Conservation (phyloP, 139 green algal genomes). For the Axilococcus clingmanii region DNA sequence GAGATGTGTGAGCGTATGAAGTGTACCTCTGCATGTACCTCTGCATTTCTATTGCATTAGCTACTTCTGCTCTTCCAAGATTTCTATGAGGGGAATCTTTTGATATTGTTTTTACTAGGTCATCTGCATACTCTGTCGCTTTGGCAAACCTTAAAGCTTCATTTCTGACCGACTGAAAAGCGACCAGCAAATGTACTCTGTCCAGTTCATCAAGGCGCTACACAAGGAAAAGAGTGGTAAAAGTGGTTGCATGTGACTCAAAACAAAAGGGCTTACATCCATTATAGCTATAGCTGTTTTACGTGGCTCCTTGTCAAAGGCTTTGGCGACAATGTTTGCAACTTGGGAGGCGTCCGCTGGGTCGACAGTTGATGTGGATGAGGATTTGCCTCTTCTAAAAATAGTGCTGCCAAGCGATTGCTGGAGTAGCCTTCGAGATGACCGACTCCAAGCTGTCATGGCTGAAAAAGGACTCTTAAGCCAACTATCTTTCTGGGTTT, state of each 20-base stretch:
- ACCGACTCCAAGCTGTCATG: no score
- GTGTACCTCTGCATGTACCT: conserved; percentile 8
- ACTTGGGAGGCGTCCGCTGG: no score
- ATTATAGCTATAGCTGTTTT: conserved; percentile 19
- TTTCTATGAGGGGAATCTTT: neutral
- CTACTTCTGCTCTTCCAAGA: conserved; percentile 11
- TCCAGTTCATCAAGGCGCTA: conserved; percentile 22
- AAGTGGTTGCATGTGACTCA: no score
- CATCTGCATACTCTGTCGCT: conserved; percentile 17
- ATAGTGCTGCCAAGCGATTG: no score
- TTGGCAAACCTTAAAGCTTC: neutral
- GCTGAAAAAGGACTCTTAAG: no score
- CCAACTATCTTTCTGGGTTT: no score
- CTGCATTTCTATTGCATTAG: conserved; percentile 20
- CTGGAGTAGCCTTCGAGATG: no score
- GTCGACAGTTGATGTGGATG: no score
- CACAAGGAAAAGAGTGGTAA: no score
- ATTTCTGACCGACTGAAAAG: conserved; percentile 10
- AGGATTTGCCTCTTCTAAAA: no score
- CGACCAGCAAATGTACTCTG: conserved; percentile 26
- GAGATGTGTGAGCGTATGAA: conserved; percentile 4
- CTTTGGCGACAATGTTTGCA: no score
- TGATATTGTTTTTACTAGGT: conserved; percentile 12
- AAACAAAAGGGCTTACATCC: no score
- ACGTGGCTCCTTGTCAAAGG: conserved; percentile 8